Base-by-base conservation (phyloP, 2,329 filamentous ascomycete species). In the Fusarium sambucinum region DNA sequence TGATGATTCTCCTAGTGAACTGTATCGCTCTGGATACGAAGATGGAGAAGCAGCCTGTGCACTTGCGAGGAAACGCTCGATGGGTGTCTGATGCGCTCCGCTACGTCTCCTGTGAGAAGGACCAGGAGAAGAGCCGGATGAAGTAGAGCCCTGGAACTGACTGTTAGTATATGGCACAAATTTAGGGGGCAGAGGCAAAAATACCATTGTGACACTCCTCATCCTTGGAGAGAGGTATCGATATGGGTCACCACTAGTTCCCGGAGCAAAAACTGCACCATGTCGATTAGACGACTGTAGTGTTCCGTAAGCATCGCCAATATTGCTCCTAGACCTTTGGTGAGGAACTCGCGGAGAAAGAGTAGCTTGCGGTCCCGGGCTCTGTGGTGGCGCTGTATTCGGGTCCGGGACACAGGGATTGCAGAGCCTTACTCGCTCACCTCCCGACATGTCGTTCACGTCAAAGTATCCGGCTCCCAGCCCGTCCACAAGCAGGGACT, bases 321-420 rank as follows among this genome's bases (percentile, higher is more conserved):
- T 73, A 67, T 77, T 83, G 63, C 82, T 85, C 41, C 83, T 80
- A 9, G 84, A 82, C 62, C 84, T 80, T 14, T 81, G 75, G 66
- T 85, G 83, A 13, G 78, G 41, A 37, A 77, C 63, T 38, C 80
- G 77, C 9, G 79, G 75, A 6, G 79, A 80, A 23, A 77, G 64
- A 23, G 75, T 74, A 16, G 74, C 68, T 17, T 79, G 72, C 5
- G 78, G 75, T 9, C 74, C 75, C 27, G 81, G 81, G 23, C 81
- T 78, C 58, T 82, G 81, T 9, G 86, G 86, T 29, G 86, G 87
- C 21, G 85, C 82, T 10, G 82, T 87, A 72, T 89, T 89, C 8
- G 87, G 87, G 63, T 89, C 87, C 14, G 86, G 87, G 10, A 89
- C 87, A 66, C 87, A 89, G 1, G 87, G 87, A 70, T 89, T 89